These are phyloP conservation scores for Darksidea phi DNA, from an alignment of 495 filamentous ascomycete species.

Conservation along the genomic window DNA sequence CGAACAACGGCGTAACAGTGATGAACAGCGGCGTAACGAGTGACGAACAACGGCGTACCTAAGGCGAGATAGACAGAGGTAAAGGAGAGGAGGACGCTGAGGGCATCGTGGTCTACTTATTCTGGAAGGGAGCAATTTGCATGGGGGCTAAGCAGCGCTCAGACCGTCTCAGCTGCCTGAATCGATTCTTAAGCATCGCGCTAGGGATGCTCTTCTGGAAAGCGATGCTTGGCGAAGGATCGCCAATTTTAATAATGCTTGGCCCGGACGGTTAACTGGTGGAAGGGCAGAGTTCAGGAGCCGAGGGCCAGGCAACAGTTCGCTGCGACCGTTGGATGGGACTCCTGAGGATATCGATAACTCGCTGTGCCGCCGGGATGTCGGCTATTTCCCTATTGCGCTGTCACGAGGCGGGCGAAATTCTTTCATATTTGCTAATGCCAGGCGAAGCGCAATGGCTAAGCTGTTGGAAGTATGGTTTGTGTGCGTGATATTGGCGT, in stretches of 20 bases:
- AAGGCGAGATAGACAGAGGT: background rate
- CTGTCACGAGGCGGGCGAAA: too few relatives aligned
- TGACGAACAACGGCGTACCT: background rate
- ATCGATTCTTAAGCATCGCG: background rate
- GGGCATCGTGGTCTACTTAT: background rate
- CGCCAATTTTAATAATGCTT: background rate
- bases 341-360: too few relatives aligned
- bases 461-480: too few relatives aligned
- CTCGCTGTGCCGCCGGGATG: too few relatives aligned
- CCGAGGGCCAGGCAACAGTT: too few relatives aligned
- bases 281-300: background rate
- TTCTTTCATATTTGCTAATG: too few relatives aligned
- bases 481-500: too few relatives aligned
- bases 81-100: background rate
- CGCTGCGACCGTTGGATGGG: too few relatives aligned
- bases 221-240: background rate
- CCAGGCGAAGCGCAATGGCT: too few relatives aligned
- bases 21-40: background rate
- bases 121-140: background rate
- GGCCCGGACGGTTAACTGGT: background rate
- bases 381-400: too few relatives aligned
- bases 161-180: too few relatives aligned
- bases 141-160: too few relatives aligned
- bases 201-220: background rate
- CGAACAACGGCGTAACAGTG: background rate